Conservation (phyloP, 345 rosid species). For the Camelina hispida region DNA sequence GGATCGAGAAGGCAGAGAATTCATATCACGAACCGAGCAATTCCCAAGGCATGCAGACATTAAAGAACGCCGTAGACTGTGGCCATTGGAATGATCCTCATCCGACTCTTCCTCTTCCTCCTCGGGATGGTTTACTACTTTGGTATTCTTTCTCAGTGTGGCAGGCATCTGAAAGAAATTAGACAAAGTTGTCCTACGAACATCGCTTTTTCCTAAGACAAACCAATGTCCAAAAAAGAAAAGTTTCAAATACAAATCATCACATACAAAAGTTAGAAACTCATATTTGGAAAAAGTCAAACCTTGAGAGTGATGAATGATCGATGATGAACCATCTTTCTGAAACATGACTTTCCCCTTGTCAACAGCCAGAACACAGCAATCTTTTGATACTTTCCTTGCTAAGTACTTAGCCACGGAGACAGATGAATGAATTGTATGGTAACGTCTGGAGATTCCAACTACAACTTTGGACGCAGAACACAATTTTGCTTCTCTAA, state of each 20-base stretch:
- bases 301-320: slow-evolving; percentile 54
- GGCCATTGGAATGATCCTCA: slow-evolving; percentile 38
- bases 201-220: slow-evolving; percentile 55
- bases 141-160: slow-evolving; percentile 54
- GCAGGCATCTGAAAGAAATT: slow-evolving; percentile 57
- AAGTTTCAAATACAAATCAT: slow-evolving; percentile 4
- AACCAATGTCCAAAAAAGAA: slow-evolving; percentile 7
- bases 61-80: slow-evolving; percentile 53
- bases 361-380: slow-evolving; percentile 71
- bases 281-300: neutral
- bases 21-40: slow-evolving; percentile 58
- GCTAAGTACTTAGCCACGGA: slow-evolving; percentile 93
- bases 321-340: slow-evolving; percentile 57
- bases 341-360: slow-evolving; percentile 76
- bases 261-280: slow-evolving; percentile 9
- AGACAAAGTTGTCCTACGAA: slow-evolving; percentile 53
- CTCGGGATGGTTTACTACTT: slow-evolving; percentile 47
- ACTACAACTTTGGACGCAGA: slow-evolving; percentile 67
- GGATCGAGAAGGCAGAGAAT: slow-evolving; percentile 30
- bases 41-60: slow-evolving; percentile 43
- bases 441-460: slow-evolving; percentile 58
- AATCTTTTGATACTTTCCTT: slow-evolving; percentile 62
- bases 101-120: slow-evolving; percentile 22
- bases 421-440: slow-evolving; percentile 59
- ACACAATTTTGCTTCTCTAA: slow-evolving; percentile 72